Conservation (phyloP, 768 basidiomycete species). For the Boletus patriciae region DNA sequence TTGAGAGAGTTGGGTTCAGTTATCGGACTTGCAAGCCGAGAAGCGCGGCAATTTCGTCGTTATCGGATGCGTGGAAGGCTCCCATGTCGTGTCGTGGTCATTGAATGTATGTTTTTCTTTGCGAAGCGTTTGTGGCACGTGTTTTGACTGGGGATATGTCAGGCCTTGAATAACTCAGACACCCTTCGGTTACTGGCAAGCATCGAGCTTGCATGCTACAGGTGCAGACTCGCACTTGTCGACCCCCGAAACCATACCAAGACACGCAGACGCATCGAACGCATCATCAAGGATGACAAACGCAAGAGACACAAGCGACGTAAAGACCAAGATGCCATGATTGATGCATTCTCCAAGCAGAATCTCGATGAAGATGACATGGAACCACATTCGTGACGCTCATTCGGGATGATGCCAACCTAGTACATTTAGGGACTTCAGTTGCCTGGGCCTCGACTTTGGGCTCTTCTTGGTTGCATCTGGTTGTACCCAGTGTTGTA, state of each 20-base stretch:
- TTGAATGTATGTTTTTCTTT: conserved; percentile 57
- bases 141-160: conserved; percentile 16
- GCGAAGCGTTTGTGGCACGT: conserved; percentile 1
- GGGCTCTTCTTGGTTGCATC: conserved; percentile 2
- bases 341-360: conserved; percentile 71
- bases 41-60: conserved; percentile 88
- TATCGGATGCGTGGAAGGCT: conserved; percentile 72
- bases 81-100: conserved; percentile 81
- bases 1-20: conserved; percentile 35
- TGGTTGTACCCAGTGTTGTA: conserved; percentile 23
- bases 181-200: conserved; percentile 79
- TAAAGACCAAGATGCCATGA: conserved; percentile 80
- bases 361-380: conserved; percentile 35
- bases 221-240: conserved; percentile 63
- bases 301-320: conserved; percentile 77
- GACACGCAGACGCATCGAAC: conserved; percentile 68
- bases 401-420: conserved; percentile 6
- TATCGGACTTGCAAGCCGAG: conserved; percentile 77
- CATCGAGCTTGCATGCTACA: conserved; percentile 83
- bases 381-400: conserved; percentile 27
- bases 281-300: conserved; percentile 83
- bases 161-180: conserved; percentile 84
- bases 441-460: conserved; percentile 7
- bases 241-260: conserved; percentile 69
- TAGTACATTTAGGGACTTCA: conserved; percentile 13